Evolutionary conservation across 345 rosid genomes (phyloP).

Genomic region (Gossypium sturtianum): DNA sequence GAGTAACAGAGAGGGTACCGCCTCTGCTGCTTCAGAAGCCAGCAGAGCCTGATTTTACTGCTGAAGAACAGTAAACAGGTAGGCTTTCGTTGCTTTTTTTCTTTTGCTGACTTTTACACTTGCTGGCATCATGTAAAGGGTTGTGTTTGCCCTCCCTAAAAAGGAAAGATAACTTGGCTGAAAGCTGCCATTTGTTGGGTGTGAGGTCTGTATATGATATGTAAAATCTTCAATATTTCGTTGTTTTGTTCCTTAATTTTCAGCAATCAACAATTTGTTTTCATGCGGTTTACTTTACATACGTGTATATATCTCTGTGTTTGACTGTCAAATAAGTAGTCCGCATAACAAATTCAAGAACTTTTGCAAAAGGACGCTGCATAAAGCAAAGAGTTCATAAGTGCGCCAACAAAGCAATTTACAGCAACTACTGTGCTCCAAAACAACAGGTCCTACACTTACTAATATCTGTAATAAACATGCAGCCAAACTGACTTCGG

Average conservation of each 20-base stretch:
- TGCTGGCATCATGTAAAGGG: neutral
- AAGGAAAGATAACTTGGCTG: neutral
- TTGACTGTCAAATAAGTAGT: neutral
- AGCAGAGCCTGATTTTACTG: constrained; percentile 82
- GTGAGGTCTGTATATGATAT: neutral
- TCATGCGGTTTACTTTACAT: neutral
- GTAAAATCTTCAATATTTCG: neutral
- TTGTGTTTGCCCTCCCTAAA: neutral
- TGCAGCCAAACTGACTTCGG: neutral
- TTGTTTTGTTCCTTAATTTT: neutral
- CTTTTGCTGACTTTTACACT: neutral
- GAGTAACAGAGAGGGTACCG: constrained; percentile 55
- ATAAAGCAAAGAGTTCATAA: too few species aligned
- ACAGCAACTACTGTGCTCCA: too few species aligned
- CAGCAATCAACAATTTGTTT: neutral
- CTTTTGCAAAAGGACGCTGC: neutral
- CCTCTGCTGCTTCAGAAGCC: constrained; percentile 82
- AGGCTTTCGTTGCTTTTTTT: neutral
- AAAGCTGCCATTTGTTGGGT: neutral
- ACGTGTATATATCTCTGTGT: neutral
- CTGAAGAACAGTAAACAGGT: constrained; percentile 35
- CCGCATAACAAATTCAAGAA: neutral
- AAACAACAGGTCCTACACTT: neutral
- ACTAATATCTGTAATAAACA: neutral
- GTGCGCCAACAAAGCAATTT: too few species aligned